Conservation (phyloP, 148 eudicot genomes). For the Bassia scoparia region DNA sequence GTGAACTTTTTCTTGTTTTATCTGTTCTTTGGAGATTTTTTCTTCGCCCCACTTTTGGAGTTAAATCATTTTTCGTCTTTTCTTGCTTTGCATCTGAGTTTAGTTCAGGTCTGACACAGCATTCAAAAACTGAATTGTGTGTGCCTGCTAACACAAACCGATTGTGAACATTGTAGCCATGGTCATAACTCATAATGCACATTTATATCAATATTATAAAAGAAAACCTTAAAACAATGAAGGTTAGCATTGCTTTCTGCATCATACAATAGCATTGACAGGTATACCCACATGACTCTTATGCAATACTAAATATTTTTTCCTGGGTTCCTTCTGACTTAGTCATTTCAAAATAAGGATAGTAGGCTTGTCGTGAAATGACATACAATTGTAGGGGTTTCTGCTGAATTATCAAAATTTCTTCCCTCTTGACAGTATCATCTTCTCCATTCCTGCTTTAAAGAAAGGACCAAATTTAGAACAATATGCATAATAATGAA, state of each 20-base stretch:
- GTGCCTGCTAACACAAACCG: conserved; percentile 40
- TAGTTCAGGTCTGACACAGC: conserved; percentile 78
- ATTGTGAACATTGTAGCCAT: conserved; percentile 7
- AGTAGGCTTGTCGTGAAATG: background rate
- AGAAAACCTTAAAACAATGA: background rate
- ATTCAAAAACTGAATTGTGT: conserved; percentile 47
- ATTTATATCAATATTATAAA: background rate
- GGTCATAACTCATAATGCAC: background rate
- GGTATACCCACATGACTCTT: background rate
- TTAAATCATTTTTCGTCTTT: conserved; percentile 19
- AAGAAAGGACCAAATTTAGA: conserved; percentile 2
- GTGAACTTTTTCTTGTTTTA: conserved; percentile 34
- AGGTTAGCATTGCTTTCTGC: background rate
- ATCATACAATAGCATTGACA: background rate
- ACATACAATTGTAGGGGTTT: conserved; percentile 41
- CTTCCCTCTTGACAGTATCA: conserved; percentile 24
- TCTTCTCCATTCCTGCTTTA: conserved; percentile 38
- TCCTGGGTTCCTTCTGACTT: background rate
- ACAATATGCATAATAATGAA: background rate
- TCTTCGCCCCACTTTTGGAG: conserved; percentile 27
- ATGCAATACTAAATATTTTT: background rate
- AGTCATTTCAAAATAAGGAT: conserved; percentile 2
- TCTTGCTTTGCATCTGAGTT: conserved; percentile 30
- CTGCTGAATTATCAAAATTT: conserved; percentile 28
- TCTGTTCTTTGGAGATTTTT: conserved; percentile 49